phyloP scores from a whole-genome alignment of 2,329 filamentous ascomycete genomes.

The Cladophialophora yegresii region DNA sequence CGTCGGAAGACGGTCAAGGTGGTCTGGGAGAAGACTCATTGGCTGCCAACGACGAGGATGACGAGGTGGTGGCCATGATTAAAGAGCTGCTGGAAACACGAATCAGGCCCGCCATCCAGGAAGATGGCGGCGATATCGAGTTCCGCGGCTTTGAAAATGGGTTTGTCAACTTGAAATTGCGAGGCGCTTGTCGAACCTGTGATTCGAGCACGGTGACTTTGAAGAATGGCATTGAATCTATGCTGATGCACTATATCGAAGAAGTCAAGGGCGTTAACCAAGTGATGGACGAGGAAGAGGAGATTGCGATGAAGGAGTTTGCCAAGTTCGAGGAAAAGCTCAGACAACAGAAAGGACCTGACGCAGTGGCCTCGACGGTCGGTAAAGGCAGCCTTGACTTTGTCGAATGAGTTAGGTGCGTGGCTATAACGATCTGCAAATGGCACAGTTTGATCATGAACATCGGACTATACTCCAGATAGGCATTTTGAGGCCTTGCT shows the following conservation, averaged over 20 bases:
- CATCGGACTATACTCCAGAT: not conserved
- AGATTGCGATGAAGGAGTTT: slow-evolving; percentile 83
- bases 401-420: slow-evolving; percentile 40
- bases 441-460: not conserved
- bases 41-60: slow-evolving; percentile 84
- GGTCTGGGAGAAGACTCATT: slow-evolving; percentile 66
- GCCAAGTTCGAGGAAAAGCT: slow-evolving; percentile 91
- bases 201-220: slow-evolving; percentile 95
- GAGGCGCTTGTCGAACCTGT: slow-evolving; percentile 92
- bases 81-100: slow-evolving; percentile 95
- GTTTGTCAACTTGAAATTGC: slow-evolving; percentile 79
- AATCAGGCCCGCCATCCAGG: slow-evolving; percentile 92
- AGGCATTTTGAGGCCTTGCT: not conserved
- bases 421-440: not conserved
- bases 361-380: slow-evolving; percentile 53
- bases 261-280: slow-evolving; percentile 93
- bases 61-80: slow-evolving; percentile 96
- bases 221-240: slow-evolving; percentile 97
- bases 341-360: slow-evolving; percentile 58
- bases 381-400: slow-evolving; percentile 58
- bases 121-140: slow-evolving; percentile 97
- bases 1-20: slow-evolving; percentile 52
- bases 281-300: slow-evolving; percentile 87
- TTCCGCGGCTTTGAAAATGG: slow-evolving; percentile 87
- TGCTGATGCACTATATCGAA: slow-evolving; percentile 98